Evolutionary conservation across 352 stramenopile species (phyloP), one percentile per base, ranked within the genome.

Genomic region (Phytophthora melonis): DNA sequence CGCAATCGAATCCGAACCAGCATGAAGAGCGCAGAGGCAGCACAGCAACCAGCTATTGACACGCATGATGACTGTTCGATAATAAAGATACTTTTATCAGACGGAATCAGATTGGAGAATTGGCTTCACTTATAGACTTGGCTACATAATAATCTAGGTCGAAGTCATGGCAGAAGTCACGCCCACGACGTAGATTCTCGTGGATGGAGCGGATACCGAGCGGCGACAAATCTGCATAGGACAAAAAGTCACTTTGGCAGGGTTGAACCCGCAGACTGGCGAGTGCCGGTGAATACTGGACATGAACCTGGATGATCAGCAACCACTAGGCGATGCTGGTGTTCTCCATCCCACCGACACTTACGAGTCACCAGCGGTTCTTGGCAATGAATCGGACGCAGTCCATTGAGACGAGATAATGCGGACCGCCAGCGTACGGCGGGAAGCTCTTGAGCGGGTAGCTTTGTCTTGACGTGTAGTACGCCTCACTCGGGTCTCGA

Each of bases 261-360:
- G 30, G 3, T 2, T 1, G 14, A 13, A 41, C 50, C 1, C 63
- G 63, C 6, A 65, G 32, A 53, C 36, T 70, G 6, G n/a, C 25
- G 6, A 70, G 16, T 14, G 59, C 59, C 9, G 59, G 10, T n/a
- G 54, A 45, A 5, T 41, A 10, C 23, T 64, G 55, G 4, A 84
- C 47, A 54, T 80, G 77, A 18, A 93, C 84, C 53, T 89, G 77
- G 30, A 91, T 79, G 1, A 50, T 63, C 19, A 89, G 58, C 58
- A 91, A 63, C 86, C 86, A 93, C 7, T 88, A 63, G 8, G 79
- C 80, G 25, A 93, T 62, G 1, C 80, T 86, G 3, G 87, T 83
- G 61, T 93, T 84, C 34, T 93, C 84, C 9, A 90, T 64, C 1
- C 58, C 66, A 6, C 72, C 75, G 3, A 90, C 30, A 41, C 63